phyloP scores from a whole-genome alignment of 2,329 filamentous ascomycete genomes.

The Aspergillus nomiae region DNA sequence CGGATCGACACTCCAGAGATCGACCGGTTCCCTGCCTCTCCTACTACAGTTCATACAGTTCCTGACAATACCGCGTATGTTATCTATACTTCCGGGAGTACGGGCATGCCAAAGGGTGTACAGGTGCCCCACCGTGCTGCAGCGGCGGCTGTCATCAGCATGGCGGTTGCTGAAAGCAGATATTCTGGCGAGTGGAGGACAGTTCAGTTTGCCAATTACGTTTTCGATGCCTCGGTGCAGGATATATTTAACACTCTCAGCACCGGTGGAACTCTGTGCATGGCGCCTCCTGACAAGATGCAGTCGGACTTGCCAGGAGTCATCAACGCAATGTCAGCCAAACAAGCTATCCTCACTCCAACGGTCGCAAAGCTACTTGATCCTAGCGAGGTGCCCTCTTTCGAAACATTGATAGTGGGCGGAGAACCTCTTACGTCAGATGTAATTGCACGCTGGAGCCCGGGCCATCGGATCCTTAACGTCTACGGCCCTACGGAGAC shows the following conservation, averaged over 20 bases:
- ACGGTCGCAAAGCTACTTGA: slow-evolving; percentile 5
- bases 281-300: too few relatives aligned
- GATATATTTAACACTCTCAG: too few relatives aligned
- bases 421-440: slow-evolving; percentile 3
- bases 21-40: neutral
- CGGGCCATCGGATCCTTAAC: neutral
- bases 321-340: neutral
- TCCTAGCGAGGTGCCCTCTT: slow-evolving; percentile 2
- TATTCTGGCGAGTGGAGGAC: too few relatives aligned
- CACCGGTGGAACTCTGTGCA: too few relatives aligned
- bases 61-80: neutral
- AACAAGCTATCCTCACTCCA: slow-evolving; percentile 1
- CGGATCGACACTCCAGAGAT: neutral
- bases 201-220: too few relatives aligned
- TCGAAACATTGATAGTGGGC: neutral
- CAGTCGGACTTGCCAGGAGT: neutral
- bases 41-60: too few relatives aligned
- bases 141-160: too few relatives aligned
- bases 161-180: too few relatives aligned
- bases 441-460: neutral
- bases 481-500: slow-evolving; percentile 7
- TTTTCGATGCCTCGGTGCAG: too few relatives aligned
- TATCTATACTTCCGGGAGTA: slow-evolving; percentile 3
- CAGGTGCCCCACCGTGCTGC: too few relatives aligned
- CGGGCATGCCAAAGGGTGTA: slow-evolving; percentile 1